Evolutionary conservation across 805 yeast genomes (phyloP).

Genomic region (Wickerhamomyces queroliae): DNA sequence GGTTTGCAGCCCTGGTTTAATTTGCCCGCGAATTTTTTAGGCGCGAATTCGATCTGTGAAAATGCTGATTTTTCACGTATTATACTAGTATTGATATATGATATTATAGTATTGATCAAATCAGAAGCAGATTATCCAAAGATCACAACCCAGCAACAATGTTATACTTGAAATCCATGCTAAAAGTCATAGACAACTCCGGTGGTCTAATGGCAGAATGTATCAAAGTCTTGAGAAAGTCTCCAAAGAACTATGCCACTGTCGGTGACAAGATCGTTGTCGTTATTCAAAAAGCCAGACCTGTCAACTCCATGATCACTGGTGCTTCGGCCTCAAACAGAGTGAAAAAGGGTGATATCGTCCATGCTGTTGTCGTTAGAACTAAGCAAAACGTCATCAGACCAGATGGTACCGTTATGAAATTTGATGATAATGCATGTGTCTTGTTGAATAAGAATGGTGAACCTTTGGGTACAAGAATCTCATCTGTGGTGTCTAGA

Average conservation of each 20-base stretch:
- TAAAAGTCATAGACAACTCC: constrained; percentile 91
- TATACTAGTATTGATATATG: too few species aligned
- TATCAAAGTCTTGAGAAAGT: constrained; percentile 88
- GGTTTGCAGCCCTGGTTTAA: too few species aligned
- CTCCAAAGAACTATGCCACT: constrained; percentile 75
- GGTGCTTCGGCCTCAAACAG: constrained; percentile 72
- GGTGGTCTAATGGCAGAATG: constrained; percentile 95
- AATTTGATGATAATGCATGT: constrained; percentile 96
- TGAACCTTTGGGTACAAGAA: constrained; percentile 94
- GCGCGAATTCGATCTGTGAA: too few species aligned
- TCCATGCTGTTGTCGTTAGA: constrained; percentile 93
- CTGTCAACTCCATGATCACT: constrained; percentile 61
- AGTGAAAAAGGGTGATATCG: constrained; percentile 92
- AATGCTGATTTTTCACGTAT: too few species aligned
- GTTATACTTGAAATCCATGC: constrained; percentile 84
- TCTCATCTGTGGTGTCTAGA: constrained; percentile 83
- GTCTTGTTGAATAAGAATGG: constrained; percentile 87
- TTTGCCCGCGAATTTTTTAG: too few species aligned
- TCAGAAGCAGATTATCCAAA: too few species aligned
- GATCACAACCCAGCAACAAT: constrained; percentile 33
- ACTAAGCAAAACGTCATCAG: constrained; percentile 74
- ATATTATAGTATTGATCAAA: too few species aligned
- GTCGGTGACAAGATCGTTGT: constrained; percentile 93
- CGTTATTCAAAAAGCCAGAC: constrained; percentile 88
- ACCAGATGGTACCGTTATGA: constrained; percentile 78